Evolutionary conservation across 202 grass and related monocot genomes (phyloP), one percentile per base, ranked within the genome.

Genomic region (Zoysia matrella): DNA sequence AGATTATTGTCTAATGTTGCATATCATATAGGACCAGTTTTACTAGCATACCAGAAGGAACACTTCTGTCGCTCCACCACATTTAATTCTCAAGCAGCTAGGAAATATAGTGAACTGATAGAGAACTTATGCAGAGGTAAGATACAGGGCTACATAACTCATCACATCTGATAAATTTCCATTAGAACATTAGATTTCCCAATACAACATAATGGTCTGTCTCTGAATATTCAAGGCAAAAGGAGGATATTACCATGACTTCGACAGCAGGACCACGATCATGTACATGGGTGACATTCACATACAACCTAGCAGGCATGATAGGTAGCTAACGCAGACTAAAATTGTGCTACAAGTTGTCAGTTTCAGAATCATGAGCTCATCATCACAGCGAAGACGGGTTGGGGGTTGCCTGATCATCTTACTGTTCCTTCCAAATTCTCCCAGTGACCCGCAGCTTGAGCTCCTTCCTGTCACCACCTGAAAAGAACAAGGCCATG

Each of bases 341-440:
- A 84, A 11, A 55, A 57, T 11, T 30, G n/a, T 75, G 50, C 2
- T 74, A 69, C 15, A 55, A 42, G 6, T 67, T 9, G 15, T 52
- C 7, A 0, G 15, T n/a, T 78, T 76, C 73, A 69, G 67, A 80
- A 60, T 75, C 67, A 81, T 8, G 73, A 55, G 60, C 52, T 60
- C 58, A 47, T n/a, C 14, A 79, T 10, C 67, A 52, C 8, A 68
- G 10, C 5, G 3, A 18, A 81, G 52, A 58, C 48, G 9, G 65
- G 15, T 15, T 73, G 2, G 42, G n/a, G n/a, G n/a, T n/a, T n/a
- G n/a, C n/a, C 22, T 64, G 53, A 55, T 43, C 14, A 52, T 63
- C 68, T 89, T 46, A 94, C 46, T 98, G 84, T 61, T 98, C 92
- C 85, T 98, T 95, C 96, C 92, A 98, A 77, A 98, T 98, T 60